Conservation (phyloP, 179 eudicot genomes). For the Beta macrorhiza region DNA sequence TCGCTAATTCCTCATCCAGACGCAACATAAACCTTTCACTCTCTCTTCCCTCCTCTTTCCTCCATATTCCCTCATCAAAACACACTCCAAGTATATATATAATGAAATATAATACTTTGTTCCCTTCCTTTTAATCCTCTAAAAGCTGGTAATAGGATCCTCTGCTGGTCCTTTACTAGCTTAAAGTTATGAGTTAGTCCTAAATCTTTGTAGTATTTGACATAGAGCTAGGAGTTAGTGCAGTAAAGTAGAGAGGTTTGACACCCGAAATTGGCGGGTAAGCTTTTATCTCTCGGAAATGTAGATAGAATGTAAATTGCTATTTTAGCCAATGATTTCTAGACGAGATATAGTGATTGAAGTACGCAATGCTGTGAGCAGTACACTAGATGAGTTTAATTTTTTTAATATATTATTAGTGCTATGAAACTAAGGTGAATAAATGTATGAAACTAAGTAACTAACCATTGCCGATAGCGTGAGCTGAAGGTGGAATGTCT, state of each 20-base stretch:
- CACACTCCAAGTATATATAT: conserved; percentile 34
- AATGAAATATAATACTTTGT: conserved; percentile 47
- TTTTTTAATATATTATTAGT: neutral
- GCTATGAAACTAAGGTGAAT: neutral
- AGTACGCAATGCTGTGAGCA: neutral
- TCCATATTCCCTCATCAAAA: conserved; percentile 45
- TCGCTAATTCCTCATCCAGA: no score
- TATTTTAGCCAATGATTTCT: neutral
- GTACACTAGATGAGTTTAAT: neutral
- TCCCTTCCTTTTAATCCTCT: conserved; percentile 31
- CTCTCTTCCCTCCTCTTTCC: neutral
- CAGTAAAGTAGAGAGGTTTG: neutral
- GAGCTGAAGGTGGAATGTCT: conserved; percentile 45
- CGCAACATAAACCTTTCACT: no score
- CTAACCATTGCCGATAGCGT: conserved; percentile 47
- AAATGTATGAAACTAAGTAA: conserved; percentile 20
- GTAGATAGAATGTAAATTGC: neutral
- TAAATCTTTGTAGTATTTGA: neutral
- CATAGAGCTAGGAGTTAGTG: neutral
- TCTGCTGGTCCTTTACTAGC: neutral
- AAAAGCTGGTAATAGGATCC: no score
- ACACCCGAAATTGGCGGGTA: neutral
- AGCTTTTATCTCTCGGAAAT: neutral
- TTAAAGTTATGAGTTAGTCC: neutral
- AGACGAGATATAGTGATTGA: neutral